Percentiles rank a stretch among this genome's conserved stretches.
phyloP scores from a whole-genome alignment of 305 asterid genomes.

The Solanum chacoense region DNA sequence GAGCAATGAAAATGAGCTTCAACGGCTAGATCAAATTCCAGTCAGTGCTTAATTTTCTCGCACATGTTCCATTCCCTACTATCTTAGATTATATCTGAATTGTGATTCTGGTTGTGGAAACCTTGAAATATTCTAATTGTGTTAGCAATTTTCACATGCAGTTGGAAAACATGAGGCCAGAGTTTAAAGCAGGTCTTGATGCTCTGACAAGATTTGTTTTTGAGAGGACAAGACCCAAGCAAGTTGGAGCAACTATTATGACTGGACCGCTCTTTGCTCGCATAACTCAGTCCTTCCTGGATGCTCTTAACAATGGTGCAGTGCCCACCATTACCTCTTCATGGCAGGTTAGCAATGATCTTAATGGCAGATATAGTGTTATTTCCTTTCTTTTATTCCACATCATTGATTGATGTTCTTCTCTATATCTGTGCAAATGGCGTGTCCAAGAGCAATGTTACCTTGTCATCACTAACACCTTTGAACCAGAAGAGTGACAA shows the following conservation, averaged over 20 bases:
- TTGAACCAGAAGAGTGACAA: neutral
- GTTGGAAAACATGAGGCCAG: constrained; percentile 78
- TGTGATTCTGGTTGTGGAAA: neutral
- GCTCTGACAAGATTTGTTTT: constrained; percentile 80
- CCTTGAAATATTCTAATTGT: neutral
- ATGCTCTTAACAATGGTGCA: constrained; percentile 91
- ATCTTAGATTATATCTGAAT: neutral
- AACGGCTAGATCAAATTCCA: constrained; percentile 72
- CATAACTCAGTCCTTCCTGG: constrained; percentile 78
- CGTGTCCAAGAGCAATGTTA: neutral
- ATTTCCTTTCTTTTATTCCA: neutral
- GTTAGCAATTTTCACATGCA: constrained; percentile 20
- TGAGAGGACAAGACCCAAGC: constrained; percentile 95
- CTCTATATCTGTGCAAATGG: neutral
- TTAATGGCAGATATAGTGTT: neutral
- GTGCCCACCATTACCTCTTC: constrained; percentile 97
- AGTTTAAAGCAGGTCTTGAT: constrained; percentile 86
- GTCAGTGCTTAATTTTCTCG: constrained; percentile 26
- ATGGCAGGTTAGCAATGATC: constrained; percentile 64
- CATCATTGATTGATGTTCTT: neutral
- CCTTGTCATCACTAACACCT: neutral
- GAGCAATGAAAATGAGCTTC: constrained; percentile 77
- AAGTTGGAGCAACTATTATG: constrained; percentile 82
- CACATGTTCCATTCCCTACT: neutral
- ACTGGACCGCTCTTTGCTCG: constrained; percentile 91